These are phyloP conservation scores for Fraxinus floribunda DNA, from an alignment of 305 asterid species.

Conservation along the genomic window DNA sequence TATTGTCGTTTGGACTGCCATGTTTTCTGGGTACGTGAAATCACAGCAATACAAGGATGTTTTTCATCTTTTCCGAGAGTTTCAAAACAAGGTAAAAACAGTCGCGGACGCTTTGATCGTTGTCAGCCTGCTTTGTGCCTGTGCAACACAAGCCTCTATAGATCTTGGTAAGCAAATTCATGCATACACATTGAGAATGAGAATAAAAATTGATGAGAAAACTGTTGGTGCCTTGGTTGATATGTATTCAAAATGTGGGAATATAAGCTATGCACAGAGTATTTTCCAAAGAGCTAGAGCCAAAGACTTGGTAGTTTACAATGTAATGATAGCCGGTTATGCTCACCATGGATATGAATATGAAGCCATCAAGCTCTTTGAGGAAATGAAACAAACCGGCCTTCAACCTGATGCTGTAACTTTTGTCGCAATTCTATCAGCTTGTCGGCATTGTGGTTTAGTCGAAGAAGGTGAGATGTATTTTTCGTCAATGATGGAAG, in stretches of 20 bases:
- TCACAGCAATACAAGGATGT: conserved; percentile 53
- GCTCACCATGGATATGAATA: conserved; percentile 76
- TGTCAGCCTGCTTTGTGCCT: conserved; percentile 63
- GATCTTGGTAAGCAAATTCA: conserved; percentile 79
- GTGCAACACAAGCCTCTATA: conserved; percentile 50
- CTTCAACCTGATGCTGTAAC: conserved; percentile 69
- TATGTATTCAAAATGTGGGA: conserved; percentile 85
- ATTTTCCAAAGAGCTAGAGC: conserved; percentile 37
- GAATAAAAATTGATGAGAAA: conserved; percentile 50
- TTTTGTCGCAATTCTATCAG: conserved; percentile 72
- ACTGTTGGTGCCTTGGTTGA: conserved; percentile 59
- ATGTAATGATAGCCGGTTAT: conserved; percentile 75
- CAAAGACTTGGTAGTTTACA: conserved; percentile 60
- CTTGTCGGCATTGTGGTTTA: conserved; percentile 75
- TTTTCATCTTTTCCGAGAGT: conserved; percentile 64
- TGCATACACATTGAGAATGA: conserved; percentile 52
- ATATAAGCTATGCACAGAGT: conserved; percentile 46
- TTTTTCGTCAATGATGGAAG: conserved; percentile 57
- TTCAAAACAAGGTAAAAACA: conserved; percentile 28
- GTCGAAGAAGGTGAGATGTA: conserved; percentile 63
- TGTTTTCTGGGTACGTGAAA: conserved; percentile 72
- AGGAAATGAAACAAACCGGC: conserved; percentile 48
- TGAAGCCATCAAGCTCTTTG: conserved; percentile 58
- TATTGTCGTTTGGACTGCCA: conserved; percentile 66
- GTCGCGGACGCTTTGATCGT: conserved; percentile 54